phyloP scores from a whole-genome alignment of 139 green algal genomes.

The Choricystis sp. region DNA sequence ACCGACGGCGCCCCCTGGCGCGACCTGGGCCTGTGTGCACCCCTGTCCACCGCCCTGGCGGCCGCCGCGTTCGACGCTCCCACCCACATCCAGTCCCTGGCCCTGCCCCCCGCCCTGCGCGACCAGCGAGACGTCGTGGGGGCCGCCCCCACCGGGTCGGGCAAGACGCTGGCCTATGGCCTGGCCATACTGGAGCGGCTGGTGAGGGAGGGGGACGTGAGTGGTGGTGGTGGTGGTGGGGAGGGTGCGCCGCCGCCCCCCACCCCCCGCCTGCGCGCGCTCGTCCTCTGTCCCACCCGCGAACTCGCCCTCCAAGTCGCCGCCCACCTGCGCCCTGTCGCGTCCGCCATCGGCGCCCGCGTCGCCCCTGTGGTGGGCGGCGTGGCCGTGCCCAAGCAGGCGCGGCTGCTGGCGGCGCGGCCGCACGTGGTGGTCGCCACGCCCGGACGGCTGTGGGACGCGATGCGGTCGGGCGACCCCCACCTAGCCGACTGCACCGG shows the following conservation, averaged over 20 bases:
- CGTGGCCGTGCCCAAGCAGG: constrained; percentile 74
- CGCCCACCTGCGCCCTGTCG: constrained; percentile 2
- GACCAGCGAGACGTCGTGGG: constrained; percentile 76
- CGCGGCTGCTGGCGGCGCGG: constrained; percentile 48
- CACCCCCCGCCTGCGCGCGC: constrained; percentile 44
- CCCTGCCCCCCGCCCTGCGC: constrained; percentile 44
- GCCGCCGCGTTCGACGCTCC: constrained; percentile 40
- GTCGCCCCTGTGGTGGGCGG: constrained; percentile 80
- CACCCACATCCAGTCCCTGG: constrained; percentile 62
- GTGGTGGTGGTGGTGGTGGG: neutral
- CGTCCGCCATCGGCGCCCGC: constrained; percentile 26
- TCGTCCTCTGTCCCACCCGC: constrained; percentile 81
- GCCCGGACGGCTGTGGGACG: constrained; percentile 87
- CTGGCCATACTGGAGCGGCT: constrained; percentile 84
- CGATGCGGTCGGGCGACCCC: constrained; percentile 54
- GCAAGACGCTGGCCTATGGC: constrained; percentile 97
- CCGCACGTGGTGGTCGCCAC: constrained; percentile 79
- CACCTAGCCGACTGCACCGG: constrained; percentile 44
- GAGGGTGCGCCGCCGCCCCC: neutral
- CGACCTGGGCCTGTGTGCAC: constrained; percentile 13
- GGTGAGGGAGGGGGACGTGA: constrained; percentile 11
- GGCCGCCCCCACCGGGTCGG: constrained; percentile 87
- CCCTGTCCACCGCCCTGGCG: constrained; percentile 7
- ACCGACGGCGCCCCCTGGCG: constrained; percentile 15
- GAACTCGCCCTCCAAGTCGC: constrained; percentile 84